These are phyloP conservation scores for Tolypocladium pustulatum DNA, from an alignment of 2,329 filamentous ascomycete species.

Conservation along the genomic window DNA sequence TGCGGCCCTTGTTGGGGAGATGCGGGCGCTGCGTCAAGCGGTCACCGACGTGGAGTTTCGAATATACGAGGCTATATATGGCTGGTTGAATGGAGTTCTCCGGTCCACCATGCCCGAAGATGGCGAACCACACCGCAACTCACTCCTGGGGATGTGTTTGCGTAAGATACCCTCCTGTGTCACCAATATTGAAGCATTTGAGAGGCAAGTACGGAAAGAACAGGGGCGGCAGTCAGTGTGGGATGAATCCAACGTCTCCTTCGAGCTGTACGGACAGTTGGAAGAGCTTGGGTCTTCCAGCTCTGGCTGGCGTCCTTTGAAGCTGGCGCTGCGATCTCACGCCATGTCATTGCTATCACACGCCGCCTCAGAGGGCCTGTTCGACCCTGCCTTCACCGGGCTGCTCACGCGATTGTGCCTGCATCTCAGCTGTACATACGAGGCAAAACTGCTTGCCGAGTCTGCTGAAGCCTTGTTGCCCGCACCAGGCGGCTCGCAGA, in stretches of 20 bases:
- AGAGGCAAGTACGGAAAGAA: conserved; percentile 12
- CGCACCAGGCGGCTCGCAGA: conserved; percentile 6
- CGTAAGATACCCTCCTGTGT: conserved; percentile 19
- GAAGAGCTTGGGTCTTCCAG: conserved; percentile 17
- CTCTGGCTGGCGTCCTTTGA: conserved; percentile 23
- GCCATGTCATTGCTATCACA: conserved; percentile 15
- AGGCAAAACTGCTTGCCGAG: conserved; percentile 15
- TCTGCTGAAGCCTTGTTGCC: conserved; percentile 8
- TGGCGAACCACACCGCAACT: conserved; percentile 15
- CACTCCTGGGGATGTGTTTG: conserved; percentile 25
- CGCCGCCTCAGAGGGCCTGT: conserved; percentile 19
- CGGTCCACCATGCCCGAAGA: conserved; percentile 12
- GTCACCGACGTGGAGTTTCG: conserved; percentile 14
- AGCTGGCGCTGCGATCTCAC: conserved; percentile 21
- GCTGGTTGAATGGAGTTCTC: conserved; percentile 18
- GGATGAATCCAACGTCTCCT: conserved; percentile 15
- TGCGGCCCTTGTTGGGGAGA: conserved; percentile 8
- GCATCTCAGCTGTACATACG: conserved; percentile 13
- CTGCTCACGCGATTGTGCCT: conserved; percentile 19
- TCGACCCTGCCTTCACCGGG: conserved; percentile 15
- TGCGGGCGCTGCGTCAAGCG: conserved; percentile 13
- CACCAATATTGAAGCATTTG: conserved; percentile 22
- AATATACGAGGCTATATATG: conserved; percentile 22
- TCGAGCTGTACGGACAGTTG: conserved; percentile 23
- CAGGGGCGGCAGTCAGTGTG: conserved; percentile 13